Conservation (phyloP, 345 rosid genomes). For the Salix purpurea region DNA sequence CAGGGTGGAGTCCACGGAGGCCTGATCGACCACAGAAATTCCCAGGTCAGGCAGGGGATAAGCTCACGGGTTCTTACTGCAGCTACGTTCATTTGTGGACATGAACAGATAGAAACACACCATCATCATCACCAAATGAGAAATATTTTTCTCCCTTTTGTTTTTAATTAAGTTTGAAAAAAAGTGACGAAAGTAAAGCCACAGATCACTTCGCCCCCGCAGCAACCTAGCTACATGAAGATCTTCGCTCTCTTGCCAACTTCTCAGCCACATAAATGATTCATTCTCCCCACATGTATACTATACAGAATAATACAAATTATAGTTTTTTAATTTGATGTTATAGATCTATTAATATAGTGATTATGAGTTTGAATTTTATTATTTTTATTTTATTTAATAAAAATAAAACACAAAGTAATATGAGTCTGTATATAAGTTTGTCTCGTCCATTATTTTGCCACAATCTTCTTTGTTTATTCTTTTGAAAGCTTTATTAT, state of each 20-base stretch:
- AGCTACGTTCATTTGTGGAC: not conserved
- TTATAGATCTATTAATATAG: too few relatives aligned
- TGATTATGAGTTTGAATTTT: too few relatives aligned
- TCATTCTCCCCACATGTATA: not conserved
- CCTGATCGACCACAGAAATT: not conserved
- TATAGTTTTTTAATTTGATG: too few relatives aligned
- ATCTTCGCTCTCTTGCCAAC: not conserved
- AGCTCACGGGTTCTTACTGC: not conserved
- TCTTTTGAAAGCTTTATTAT: too few relatives aligned
- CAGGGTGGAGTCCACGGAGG: not conserved
- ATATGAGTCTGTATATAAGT: too few relatives aligned
- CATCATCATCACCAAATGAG: not conserved
- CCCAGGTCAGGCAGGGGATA: not conserved
- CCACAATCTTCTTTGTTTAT: too few relatives aligned
- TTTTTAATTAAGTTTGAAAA: not conserved
- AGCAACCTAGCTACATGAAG: not conserved
- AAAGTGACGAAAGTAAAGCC: not conserved
- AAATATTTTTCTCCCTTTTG: not conserved
- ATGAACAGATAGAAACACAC: not conserved
- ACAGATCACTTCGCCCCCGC: not conserved
- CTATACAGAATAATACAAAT: too few relatives aligned
- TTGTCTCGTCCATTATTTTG: too few relatives aligned
- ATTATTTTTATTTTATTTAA: too few relatives aligned
- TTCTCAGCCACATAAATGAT: not conserved
- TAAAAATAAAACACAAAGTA: too few relatives aligned